A percentile compares a stretch with the other conserved stretches of the same genome.
These are phyloP conservation scores for Penicillium ucsense DNA, from an alignment of 495 filamentous ascomycete species.

Conservation along the genomic window DNA sequence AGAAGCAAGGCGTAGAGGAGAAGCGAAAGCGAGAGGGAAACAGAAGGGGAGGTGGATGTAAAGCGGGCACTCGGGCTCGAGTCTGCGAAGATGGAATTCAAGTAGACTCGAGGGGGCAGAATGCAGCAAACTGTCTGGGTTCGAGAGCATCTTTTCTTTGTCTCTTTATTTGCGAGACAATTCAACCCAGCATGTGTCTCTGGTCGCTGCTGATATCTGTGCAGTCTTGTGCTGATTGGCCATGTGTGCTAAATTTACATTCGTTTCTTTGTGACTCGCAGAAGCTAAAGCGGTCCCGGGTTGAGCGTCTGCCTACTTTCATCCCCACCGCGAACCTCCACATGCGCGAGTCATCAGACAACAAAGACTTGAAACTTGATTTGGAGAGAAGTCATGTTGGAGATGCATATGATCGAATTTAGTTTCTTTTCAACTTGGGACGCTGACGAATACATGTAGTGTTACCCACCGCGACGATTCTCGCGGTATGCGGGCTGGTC, in stretches of 20 bases:
- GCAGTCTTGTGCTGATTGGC: not conserved
- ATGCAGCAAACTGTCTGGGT: not conserved
- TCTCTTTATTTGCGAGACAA: too few species aligned
- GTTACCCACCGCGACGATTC: not conserved
- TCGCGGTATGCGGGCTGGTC: conserved; percentile 6
- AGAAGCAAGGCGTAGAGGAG: not conserved
- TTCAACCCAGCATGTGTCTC: not conserved
- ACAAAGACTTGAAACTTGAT: too few species aligned
- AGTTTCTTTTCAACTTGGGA: too few species aligned
- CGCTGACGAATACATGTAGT: too few species aligned
- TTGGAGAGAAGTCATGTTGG: too few species aligned
- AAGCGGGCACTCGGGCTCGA: not conserved
- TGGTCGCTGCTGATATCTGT: too few species aligned
- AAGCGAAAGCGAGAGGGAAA: not conserved
- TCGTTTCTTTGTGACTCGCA: not conserved
- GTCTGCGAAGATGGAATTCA: not conserved
- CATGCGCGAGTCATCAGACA: too few species aligned
- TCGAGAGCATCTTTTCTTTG: not conserved
- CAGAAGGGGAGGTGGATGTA: not conserved
- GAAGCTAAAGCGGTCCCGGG: not conserved
- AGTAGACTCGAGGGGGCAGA: not conserved
- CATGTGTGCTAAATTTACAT: conserved; percentile 1
- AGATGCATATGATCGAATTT: too few species aligned
- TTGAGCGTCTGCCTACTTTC: not conserved
- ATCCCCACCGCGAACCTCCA: not conserved